These are phyloP conservation scores for Cercospora citrullina DNA, from an alignment of 2,329 filamentous ascomycete genomes.

Conservation along the genomic window DNA sequence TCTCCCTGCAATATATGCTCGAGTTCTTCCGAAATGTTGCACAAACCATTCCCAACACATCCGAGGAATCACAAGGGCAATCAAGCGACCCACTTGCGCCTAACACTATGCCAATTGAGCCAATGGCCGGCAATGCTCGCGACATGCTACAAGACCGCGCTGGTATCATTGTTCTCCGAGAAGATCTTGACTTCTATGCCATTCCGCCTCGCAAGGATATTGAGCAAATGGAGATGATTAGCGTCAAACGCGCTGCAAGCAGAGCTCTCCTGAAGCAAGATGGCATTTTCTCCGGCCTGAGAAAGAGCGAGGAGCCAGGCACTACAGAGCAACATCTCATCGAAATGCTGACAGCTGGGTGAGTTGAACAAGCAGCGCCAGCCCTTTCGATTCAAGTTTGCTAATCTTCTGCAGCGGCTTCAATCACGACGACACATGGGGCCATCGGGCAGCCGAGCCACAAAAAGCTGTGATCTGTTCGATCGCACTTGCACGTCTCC, in stretches of 20 bases:
- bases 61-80: constrained; percentile 50
- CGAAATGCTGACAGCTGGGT: constrained; percentile 99
- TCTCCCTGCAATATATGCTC: constrained; percentile 97
- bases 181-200: constrained; percentile 96
- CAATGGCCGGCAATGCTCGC: constrained; percentile 61
- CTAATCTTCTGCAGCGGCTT: constrained; percentile 67
- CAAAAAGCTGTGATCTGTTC: constrained; percentile 99
- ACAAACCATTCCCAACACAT: constrained; percentile 86
- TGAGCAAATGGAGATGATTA: constrained; percentile 85
- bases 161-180: constrained; percentile 92
- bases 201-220: constrained; percentile 88
- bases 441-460: constrained; percentile 93
- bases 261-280: constrained; percentile 82
- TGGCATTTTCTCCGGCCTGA: constrained; percentile 92
- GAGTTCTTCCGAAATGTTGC: constrained; percentile 97
- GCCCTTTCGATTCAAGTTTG: background rate
- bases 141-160: constrained; percentile 84
- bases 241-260: constrained; percentile 90
- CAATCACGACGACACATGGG: constrained; percentile 93
- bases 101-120: constrained; percentile 69
- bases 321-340: constrained; percentile 98
- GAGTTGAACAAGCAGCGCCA: constrained; percentile 41
- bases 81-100: constrained; percentile 49
- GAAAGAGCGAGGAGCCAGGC: constrained; percentile 91
- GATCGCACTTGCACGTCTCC: constrained; percentile 84